Evolutionary conservation across 164 flowering plant species (phyloP).

Genomic region (Hamamelis virginiana): DNA sequence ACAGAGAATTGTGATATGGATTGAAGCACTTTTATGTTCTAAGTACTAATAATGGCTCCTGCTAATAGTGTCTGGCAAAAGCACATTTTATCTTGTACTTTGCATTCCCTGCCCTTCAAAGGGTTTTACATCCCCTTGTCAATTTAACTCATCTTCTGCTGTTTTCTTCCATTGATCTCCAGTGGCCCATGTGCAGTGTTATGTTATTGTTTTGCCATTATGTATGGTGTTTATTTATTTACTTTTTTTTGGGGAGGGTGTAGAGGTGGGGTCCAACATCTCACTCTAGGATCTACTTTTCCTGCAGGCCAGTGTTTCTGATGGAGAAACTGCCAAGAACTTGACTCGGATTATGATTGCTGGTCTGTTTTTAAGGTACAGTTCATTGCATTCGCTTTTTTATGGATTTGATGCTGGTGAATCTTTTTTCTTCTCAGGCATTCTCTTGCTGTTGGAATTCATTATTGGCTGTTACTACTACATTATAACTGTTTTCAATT

Average conservation of each 20-base stretch:
- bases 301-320: conserved; percentile 79
- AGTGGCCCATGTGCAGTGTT: too few species aligned
- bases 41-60: neutral
- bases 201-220: neutral
- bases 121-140: too few species aligned
- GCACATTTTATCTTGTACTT: too few species aligned
- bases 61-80: neutral
- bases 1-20: neutral
- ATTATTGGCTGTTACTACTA: too few species aligned
- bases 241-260: neutral
- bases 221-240: neutral
- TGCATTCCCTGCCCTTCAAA: too few species aligned
- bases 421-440: neutral
- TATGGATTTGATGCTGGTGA: neutral
- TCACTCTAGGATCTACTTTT: conserved; percentile 9
- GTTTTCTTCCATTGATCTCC: too few species aligned
- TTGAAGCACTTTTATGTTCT: neutral
- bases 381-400: neutral
- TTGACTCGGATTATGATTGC: conserved; percentile 66
- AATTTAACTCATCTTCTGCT: too few species aligned
- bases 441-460: neutral
- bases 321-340: conserved; percentile 66
- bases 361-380: conserved; percentile 86
- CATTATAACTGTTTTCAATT: too few species aligned
- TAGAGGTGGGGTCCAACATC: neutral